Base-by-base conservation (phyloP, 108 stramenopile species). In the Heterococcus sp. region DNA sequence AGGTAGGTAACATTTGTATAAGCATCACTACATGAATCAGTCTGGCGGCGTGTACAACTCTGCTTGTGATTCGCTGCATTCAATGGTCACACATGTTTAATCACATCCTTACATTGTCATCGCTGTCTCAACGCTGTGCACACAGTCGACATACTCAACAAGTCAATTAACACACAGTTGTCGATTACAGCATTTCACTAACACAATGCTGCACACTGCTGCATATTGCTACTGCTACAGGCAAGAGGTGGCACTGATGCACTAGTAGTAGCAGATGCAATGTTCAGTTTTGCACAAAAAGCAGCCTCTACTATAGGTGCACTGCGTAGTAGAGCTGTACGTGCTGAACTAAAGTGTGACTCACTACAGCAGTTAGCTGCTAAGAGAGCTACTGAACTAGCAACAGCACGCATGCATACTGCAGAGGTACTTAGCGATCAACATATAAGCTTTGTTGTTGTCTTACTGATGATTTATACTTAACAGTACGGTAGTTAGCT, bases 241-340 rank as follows among this genome's bases (percentile, higher is more conserved):
- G 36, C 58, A 8, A 35, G 69, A 31, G 78, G 78, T 14, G 78
- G 78, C 32, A 72, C 78, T 29, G 78, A 79, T 32, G 78, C 78
- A 0, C 78, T 79, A 30, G 71, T 79, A 1, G 78, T 38, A 21
- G 78, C 78, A 31, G 78, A 79, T 31, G 73, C 78, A n/a, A 64
- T 79, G 29, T 79, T 63, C 36, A 64, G 36, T 37, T 79, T 79
- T 39, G 71, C 78, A 0, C 78, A 79, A 63, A 26, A 37, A 2
- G 71, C 78, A 11, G 78, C 71, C 65, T 36, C 78, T 31, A n/a
- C 65, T 26, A 72, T 37, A 65, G 78, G 11, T 3, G 78, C 26
- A 2, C 71, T 79, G 4, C 46, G 71, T 11, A 27, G 29, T 0
- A 27, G 37, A 26, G 78, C 71, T 26, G 30, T 27, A 27, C 46